Percentiles rank a stretch among this genome's conserved stretches.
Conservation (phyloP, 1,284 basidiomycete genomes). For the Termitomyces sp. region DNA sequence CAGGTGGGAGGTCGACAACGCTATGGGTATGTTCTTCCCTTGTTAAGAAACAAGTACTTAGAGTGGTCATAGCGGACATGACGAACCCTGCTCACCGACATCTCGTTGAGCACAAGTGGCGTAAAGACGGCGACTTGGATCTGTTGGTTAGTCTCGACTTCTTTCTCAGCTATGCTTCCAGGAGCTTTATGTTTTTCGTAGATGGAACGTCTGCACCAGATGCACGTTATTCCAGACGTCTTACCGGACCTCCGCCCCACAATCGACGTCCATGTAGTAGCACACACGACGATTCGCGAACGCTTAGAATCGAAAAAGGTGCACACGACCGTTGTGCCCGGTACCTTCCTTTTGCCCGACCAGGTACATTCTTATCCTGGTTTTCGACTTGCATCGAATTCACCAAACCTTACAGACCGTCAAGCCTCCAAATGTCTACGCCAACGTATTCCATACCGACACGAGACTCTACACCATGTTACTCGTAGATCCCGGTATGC, state of each 20-base stretch:
- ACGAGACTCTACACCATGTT: constrained; percentile 83
- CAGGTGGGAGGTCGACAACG: constrained; percentile 71
- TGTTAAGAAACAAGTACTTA: background rate
- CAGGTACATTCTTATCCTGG: constrained; percentile 40
- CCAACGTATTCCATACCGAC: constrained; percentile 77
- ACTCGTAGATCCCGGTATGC: constrained; percentile 77
- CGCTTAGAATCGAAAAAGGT: constrained; percentile 32
- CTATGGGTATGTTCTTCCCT: constrained; percentile 54
- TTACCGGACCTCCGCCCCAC: constrained; percentile 70
- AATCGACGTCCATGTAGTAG: constrained; percentile 64
- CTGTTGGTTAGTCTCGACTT: constrained; percentile 61
- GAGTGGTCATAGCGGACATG: constrained; percentile 50
- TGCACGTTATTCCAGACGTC: constrained; percentile 88
- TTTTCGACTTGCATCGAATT: background rate
- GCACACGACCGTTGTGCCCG: constrained; percentile 62
- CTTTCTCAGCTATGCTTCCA: constrained; percentile 2
- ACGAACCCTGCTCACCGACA: constrained; percentile 68
- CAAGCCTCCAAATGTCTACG: constrained; percentile 57
- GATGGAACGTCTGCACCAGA: constrained; percentile 91
- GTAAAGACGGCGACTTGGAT: constrained; percentile 78
- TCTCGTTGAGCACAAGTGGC: constrained; percentile 82
- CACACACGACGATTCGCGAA: constrained; percentile 19
- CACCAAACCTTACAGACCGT: constrained; percentile 43
- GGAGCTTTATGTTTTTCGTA: constrained; percentile 24
- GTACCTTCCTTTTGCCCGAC: constrained; percentile 57